Evolutionary conservation across 805 yeast genomes (phyloP).

Genomic region (Starmerella riodocensis): DNA sequence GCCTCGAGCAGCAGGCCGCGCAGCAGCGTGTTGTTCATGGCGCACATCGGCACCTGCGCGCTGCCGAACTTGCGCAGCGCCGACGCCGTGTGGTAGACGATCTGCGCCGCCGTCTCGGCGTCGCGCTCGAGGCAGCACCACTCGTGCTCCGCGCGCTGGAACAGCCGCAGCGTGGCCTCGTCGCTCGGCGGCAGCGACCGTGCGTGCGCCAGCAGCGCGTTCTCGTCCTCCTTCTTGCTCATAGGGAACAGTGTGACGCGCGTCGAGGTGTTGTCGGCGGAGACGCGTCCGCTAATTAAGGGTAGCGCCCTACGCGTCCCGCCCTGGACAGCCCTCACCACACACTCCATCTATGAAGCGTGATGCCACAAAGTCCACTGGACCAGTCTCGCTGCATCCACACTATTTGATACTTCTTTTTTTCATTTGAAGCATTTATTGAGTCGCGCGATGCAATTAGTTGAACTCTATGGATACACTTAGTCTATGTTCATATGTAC

Average conservation of each 20-base stretch:
- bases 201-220: conserved; percentile 25
- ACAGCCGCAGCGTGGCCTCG: conserved; percentile 40
- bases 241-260: conserved; percentile 2
- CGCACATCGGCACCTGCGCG: conserved; percentile 31
- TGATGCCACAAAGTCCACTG: too few relatives aligned
- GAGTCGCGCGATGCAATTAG: too few relatives aligned
- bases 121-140: conserved; percentile 63
- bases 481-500: too few relatives aligned
- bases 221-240: conserved; percentile 32
- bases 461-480: too few relatives aligned
- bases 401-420: too few relatives aligned
- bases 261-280: too few relatives aligned
- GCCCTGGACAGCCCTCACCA: too few relatives aligned
- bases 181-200: conserved; percentile 17
- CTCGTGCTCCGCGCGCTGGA: conserved; percentile 62
- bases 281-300: too few relatives aligned
- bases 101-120: conserved; percentile 71
- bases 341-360: too few relatives aligned
- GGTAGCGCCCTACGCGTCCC: too few relatives aligned
- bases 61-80: conserved; percentile 45
- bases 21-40: conserved; percentile 65
- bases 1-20: conserved; percentile 50
- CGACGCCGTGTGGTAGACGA: conserved; percentile 68
- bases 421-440: too few relatives aligned
- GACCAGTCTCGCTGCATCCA: too few relatives aligned